phyloP scores from a whole-genome alignment of 805 yeast genomes.

The Jamesozyma hellenica region DNA sequence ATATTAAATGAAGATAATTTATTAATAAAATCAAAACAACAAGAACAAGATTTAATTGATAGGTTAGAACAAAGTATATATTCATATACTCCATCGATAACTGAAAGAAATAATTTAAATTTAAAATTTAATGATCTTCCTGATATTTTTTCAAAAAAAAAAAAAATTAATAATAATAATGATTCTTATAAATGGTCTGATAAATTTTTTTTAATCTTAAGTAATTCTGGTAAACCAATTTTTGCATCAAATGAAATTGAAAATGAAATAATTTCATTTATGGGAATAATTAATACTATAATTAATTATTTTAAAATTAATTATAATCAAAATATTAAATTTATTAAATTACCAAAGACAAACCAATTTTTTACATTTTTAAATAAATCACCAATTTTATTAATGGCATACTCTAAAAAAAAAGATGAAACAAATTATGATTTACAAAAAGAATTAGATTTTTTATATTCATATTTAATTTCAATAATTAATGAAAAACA shows the following conservation, averaged over 20 bases:
- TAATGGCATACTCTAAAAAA: conserved; percentile 56
- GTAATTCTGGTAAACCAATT: conserved; percentile 83
- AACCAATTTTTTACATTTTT: conserved; percentile 40
- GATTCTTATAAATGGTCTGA: conserved; percentile 9
- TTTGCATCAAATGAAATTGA: conserved; percentile 70
- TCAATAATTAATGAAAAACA: conserved; percentile 77
- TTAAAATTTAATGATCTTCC: conserved; percentile 25
- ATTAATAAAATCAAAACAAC: neutral
- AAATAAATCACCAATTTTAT: conserved; percentile 56
- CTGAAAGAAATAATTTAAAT: conserved; percentile 1
- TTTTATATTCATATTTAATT: conserved; percentile 67
- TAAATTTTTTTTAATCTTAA: conserved; percentile 71
- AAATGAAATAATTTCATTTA: conserved; percentile 50
- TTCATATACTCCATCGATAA: conserved; percentile 11
- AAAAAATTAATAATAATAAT: neutral
- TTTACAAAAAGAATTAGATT: conserved; percentile 53
- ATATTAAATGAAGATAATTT: neutral
- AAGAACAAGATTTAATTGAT: conserved; percentile 2
- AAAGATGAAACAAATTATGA: conserved; percentile 44
- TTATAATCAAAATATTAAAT: conserved; percentile 31
- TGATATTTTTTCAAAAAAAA: conserved; percentile 12
- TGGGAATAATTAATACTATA: conserved; percentile 75
- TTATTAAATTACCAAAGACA: conserved; percentile 32
- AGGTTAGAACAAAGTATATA: conserved; percentile 15
- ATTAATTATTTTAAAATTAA: conserved; percentile 53